A percentile compares a stretch with the other conserved stretches of the same genome.
Evolutionary conservation across 306 rosid species (phyloP).

Genomic region (Erythrophleum fordii): DNA sequence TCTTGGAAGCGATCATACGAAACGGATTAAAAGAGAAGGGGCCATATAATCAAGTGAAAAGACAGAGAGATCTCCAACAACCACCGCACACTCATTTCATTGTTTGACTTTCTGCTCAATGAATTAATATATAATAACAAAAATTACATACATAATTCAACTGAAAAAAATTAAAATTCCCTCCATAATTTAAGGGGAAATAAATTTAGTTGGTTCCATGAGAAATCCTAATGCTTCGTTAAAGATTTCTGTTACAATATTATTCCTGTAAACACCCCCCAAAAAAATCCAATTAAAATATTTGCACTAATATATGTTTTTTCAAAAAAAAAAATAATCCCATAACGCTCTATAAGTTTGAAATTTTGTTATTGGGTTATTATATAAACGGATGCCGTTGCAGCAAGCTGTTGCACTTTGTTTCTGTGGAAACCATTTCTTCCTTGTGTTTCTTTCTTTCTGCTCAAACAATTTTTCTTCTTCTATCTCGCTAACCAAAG

Average conservation of each 20-base stretch:
- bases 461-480: background rate
- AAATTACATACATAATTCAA: slow-evolving; percentile 8
- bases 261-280: background rate
- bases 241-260: background rate
- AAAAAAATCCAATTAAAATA: background rate
- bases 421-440: background rate
- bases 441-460: background rate
- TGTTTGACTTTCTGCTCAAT: background rate
- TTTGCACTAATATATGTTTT: background rate
- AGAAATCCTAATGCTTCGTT: background rate
- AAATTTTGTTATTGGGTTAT: background rate
- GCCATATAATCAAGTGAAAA: background rate
- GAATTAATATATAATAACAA: background rate
- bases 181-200: background rate
- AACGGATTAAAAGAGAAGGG: background rate
- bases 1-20: background rate
- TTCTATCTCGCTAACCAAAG: background rate
- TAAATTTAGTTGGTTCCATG: background rate
- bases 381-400: slow-evolving; percentile 12
- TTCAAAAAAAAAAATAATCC: background rate
- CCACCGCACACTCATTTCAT: background rate
- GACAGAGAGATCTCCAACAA: background rate
- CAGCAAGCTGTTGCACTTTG: background rate
- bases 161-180: background rate
- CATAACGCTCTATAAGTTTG: background rate